Evolutionary conservation across 805 yeast species (phyloP).

Genomic region (Lipomyces yamanashiensis): DNA sequence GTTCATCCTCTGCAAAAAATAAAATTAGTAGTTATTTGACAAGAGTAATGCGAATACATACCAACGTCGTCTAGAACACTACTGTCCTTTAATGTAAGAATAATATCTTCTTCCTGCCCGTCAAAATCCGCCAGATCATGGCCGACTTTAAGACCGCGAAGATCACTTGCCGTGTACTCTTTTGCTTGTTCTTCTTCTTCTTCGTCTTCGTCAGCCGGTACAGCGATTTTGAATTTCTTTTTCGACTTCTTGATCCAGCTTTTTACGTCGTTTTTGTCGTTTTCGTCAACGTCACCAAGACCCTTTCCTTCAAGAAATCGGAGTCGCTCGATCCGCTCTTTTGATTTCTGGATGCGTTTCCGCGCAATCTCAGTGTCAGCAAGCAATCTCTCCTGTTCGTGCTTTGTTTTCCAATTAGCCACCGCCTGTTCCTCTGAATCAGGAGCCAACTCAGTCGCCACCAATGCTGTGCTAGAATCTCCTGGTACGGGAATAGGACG

Average conservation of each 20-base stretch:
- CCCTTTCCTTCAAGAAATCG: slow-evolving; percentile 40
- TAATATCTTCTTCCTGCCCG: slow-evolving; percentile 49
- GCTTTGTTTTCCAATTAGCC: slow-evolving; percentile 45
- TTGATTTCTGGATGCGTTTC: slow-evolving; percentile 37
- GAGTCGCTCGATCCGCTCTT: slow-evolving; percentile 38
- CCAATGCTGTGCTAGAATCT: not conserved
- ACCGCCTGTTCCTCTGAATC: slow-evolving; percentile 48
- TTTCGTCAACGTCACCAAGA: slow-evolving; percentile 41
- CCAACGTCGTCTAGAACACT: slow-evolving; percentile 45
- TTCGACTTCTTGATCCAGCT: slow-evolving; percentile 50
- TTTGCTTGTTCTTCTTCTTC: slow-evolving; percentile 13
- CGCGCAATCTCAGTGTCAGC: slow-evolving; percentile 39
- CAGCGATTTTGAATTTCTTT: slow-evolving; percentile 26
- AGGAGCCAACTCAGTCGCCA: slow-evolving; percentile 7
- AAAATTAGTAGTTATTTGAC: slow-evolving; percentile 34
- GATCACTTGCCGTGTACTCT: slow-evolving; percentile 42
- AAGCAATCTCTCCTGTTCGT: slow-evolving; percentile 44
- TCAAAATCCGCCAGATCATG: slow-evolving; percentile 53
- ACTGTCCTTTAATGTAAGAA: slow-evolving; percentile 64
- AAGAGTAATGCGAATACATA: slow-evolving; percentile 41
- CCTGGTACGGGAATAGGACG: slow-evolving; percentile 52
- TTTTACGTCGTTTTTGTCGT: slow-evolving; percentile 45
- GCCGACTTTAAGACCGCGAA: slow-evolving; percentile 51
- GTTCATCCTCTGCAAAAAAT: slow-evolving; percentile 42
- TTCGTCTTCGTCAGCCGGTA: slow-evolving; percentile 19